Percentiles rank a stretch among this genome's conserved stretches.
phyloP scores from a whole-genome alignment of 2,329 filamentous ascomycete genomes.

The Arthrobotrys entomopaga region DNA sequence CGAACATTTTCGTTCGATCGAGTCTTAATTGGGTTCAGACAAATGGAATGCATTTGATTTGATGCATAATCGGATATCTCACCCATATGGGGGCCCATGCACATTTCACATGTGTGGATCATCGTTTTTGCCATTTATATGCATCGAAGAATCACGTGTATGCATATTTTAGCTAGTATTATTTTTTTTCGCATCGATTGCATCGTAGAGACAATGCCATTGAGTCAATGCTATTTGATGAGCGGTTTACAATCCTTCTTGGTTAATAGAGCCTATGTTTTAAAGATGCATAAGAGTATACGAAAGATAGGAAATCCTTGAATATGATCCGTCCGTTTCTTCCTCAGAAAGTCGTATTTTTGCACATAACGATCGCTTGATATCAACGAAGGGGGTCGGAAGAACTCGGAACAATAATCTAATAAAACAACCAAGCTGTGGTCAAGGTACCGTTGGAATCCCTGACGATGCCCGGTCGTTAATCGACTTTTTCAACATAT shows the following conservation, averaged over 20 bases:
- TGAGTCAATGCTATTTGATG: neutral
- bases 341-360: too few species aligned
- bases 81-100: too few species aligned
- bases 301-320: slow-evolving; percentile 23
- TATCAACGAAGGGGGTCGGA: slow-evolving; percentile 26
- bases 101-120: slow-evolving; percentile 34
- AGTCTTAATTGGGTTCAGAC: neutral
- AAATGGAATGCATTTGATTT: slow-evolving; percentile 8
- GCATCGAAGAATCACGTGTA: neutral
- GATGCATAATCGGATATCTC: slow-evolving; percentile 26
- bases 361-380: neutral
- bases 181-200: too few species aligned
- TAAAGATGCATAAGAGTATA: neutral
- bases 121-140: neutral
- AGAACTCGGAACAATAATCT: slow-evolving; percentile 50
- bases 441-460: slow-evolving; percentile 21
- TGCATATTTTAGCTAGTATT: too few species aligned
- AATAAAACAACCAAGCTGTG: slow-evolving; percentile 24
- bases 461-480: slow-evolving; percentile 16
- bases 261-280: slow-evolving; percentile 1
- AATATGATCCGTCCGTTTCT: slow-evolving; percentile 2
- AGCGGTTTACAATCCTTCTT: neutral
- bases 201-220: neutral
- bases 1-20: slow-evolving; percentile 32
- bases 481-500: neutral